Conservation (phyloP, 108 stramenopile species). For the Cyclostephanos tholiformis region DNA sequence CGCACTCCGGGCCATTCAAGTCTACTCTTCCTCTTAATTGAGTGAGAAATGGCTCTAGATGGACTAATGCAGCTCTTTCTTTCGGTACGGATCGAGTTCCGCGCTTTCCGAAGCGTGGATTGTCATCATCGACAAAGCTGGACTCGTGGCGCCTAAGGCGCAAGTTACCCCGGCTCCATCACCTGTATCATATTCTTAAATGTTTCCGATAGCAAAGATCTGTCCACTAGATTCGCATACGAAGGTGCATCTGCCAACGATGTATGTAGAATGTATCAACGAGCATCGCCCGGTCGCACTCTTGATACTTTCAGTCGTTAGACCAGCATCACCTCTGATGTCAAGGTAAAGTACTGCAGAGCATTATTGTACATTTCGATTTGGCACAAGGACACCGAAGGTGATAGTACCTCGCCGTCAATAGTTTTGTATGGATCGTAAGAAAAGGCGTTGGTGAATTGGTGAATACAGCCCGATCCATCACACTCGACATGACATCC, state of each 20-base stretch:
- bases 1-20: slow-evolving; percentile 64
- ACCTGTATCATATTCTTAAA: slow-evolving; percentile 58
- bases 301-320: slow-evolving; percentile 35
- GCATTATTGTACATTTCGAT: slow-evolving; percentile 65
- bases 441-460: slow-evolving; percentile 35
- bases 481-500: slow-evolving; percentile 32
- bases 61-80: slow-evolving; percentile 56
- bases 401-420: neutral
- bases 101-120: slow-evolving; percentile 60
- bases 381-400: slow-evolving; percentile 10
- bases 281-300: slow-evolving; percentile 63
- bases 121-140: slow-evolving; percentile 34
- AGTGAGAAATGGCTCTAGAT: slow-evolving; percentile 53
- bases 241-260: slow-evolving; percentile 51
- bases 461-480: slow-evolving; percentile 33
- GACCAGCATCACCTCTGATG: slow-evolving; percentile 6
- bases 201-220: slow-evolving; percentile 46
- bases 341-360: slow-evolving; percentile 68
- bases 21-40: slow-evolving; percentile 69
- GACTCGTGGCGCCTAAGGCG: slow-evolving; percentile 57
- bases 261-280: slow-evolving; percentile 63
- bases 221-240: slow-evolving; percentile 39
- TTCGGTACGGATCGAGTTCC: slow-evolving; percentile 53
- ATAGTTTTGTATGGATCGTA: too few relatives aligned
- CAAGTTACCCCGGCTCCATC: slow-evolving; percentile 58